Conservation (phyloP, 495 filamentous ascomycete genomes). For the Geoglossum glabrum region DNA sequence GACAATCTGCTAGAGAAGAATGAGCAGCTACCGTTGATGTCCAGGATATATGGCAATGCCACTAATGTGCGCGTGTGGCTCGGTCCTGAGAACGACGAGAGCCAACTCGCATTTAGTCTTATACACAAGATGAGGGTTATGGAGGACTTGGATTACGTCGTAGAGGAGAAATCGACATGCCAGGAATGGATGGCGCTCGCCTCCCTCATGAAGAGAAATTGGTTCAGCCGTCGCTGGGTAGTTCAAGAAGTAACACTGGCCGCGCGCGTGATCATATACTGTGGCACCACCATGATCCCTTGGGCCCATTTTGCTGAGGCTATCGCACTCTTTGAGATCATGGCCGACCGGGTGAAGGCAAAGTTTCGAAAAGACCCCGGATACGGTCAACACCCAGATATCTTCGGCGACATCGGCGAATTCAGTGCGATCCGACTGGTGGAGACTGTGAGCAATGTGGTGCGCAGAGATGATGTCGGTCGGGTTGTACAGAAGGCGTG, state of each 20-base stretch:
- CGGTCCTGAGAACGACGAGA: neutral
- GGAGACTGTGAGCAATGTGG: conserved; percentile 10
- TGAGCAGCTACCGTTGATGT: neutral
- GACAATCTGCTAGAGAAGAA: neutral
- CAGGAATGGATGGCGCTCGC: neutral
- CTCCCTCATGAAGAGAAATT: neutral
- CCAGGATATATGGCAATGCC: neutral
- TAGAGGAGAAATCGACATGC: neutral
- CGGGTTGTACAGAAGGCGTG: neutral
- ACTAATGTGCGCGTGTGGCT: neutral
- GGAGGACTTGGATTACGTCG: too few species aligned
- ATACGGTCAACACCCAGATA: conserved; percentile 5
- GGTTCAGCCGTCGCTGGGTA: neutral
- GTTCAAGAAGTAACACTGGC: neutral
- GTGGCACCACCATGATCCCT: neutral
- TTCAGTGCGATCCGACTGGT: conserved; percentile 11
- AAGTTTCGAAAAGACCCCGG: neutral
- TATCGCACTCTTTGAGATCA: neutral
- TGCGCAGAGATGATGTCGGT: conserved; percentile 4
- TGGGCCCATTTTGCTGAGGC: conserved; percentile 9
- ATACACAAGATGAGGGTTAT: too few species aligned
- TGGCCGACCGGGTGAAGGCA: neutral
- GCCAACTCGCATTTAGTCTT: neutral
- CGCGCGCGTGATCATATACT: neutral
- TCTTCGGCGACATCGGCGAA: conserved; percentile 6